Conservation (phyloP, 495 filamentous ascomycete genomes). For the Chaetomium fimeti region DNA sequence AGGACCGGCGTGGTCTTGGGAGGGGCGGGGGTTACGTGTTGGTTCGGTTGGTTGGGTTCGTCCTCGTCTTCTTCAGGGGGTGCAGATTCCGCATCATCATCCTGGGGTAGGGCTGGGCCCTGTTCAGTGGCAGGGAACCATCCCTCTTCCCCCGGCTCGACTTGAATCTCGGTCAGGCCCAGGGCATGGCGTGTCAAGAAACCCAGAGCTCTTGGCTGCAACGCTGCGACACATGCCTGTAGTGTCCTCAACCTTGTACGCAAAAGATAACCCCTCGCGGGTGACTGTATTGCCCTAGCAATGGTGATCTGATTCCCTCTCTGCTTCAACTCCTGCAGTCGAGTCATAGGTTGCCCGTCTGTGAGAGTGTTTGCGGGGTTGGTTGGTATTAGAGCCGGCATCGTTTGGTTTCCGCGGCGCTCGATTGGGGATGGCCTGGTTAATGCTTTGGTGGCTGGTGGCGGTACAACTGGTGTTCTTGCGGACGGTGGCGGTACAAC, state of each 20-base stretch:
- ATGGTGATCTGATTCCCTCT: not conserved
- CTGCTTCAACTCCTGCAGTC: not conserved
- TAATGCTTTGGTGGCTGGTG: too few species aligned
- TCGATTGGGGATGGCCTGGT: too few species aligned
- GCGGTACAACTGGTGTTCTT: too few species aligned
- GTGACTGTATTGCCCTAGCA: constrained; percentile 1
- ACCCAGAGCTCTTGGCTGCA: constrained; percentile 12
- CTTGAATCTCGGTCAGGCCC: not conserved
- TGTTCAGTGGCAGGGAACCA: not conserved
- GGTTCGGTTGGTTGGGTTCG: not conserved
- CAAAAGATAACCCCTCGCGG: not conserved
- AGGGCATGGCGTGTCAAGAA: not conserved
- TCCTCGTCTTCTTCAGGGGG: not conserved
- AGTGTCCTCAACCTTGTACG: not conserved
- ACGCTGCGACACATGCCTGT: not conserved
- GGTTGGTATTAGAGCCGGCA: too few species aligned
- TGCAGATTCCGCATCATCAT: not conserved
- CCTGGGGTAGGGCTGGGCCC: not conserved
- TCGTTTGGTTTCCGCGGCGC: too few species aligned
- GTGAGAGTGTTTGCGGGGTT: not conserved
- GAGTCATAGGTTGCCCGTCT: not conserved
- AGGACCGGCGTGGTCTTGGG: not conserved
- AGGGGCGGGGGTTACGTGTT: not conserved
- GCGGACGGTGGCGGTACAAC: too few species aligned
- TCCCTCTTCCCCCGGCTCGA: constrained; percentile 1